Evolutionary conservation across 192 early-diverging fungal genomes (phyloP).

Genomic region (Backusella morwellensis): DNA sequence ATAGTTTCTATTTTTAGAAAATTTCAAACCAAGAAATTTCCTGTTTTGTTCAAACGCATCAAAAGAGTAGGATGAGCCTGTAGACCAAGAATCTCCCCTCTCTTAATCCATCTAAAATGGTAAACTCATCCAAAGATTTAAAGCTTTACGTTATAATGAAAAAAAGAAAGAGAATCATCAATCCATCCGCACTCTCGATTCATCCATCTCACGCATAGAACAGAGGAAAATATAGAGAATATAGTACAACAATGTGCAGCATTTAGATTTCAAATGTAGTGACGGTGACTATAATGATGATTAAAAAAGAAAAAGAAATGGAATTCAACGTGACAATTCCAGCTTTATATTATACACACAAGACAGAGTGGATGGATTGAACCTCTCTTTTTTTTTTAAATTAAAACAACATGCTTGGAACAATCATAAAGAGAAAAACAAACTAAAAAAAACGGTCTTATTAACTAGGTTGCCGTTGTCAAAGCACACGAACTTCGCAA

Average conservation of each 20-base stretch:
- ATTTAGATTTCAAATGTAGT: no score
- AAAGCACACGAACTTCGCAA: conserved; percentile 93
- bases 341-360: not conserved
- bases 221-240: no score
- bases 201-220: not conserved
- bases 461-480: conserved; percentile 67
- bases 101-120: conserved; percentile 8
- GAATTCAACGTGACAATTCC: not conserved
- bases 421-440: not conserved
- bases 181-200: not conserved
- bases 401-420: not conserved
- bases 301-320: not conserved
- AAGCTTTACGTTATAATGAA: not conserved
- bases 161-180: not conserved
- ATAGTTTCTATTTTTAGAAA: not conserved
- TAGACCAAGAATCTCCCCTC: not conserved
- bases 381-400: not conserved
- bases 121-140: not conserved
- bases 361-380: not conserved
- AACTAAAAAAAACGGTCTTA: not conserved
- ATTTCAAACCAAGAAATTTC: not conserved
- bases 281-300: not conserved
- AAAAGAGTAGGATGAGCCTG: not conserved
- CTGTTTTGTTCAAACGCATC: not conserved
- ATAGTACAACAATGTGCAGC: no score